A percentile compares a stretch with the other conserved stretches of the same genome.
These are phyloP conservation scores for Phytophthora cactorum DNA, from an alignment of 352 stramenopile genomes.

Conservation along the genomic window DNA sequence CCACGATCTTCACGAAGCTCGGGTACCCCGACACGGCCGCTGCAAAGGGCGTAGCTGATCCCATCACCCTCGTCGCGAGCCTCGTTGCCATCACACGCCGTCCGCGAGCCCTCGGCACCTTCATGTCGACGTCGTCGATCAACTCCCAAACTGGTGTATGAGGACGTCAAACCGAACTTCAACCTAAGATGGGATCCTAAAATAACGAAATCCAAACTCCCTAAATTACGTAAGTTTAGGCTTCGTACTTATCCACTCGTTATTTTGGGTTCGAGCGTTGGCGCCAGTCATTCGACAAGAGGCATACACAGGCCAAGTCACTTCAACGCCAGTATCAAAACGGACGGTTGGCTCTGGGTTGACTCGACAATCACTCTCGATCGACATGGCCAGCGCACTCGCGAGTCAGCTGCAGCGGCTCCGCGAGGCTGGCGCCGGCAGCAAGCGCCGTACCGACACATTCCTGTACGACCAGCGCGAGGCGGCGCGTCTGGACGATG, in stretches of 20 bases:
- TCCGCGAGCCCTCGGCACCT: conserved; percentile 9
- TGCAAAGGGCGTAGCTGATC: conserved; percentile 1
- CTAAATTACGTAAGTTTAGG: not conserved
- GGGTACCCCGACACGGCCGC: conserved; percentile 51
- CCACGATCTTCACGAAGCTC: conserved; percentile 90
- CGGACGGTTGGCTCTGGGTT: conserved; percentile 28
- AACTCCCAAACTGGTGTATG: not conserved
- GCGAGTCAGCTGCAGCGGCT: conserved; percentile 84
- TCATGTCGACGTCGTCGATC: conserved; percentile 6
- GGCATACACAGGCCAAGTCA: conserved; percentile 39
- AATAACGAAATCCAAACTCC: not conserved
- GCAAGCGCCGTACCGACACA: conserved; percentile 81
- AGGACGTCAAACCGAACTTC: conserved; percentile 25
- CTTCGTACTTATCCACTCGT: not conserved
- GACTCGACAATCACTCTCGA: conserved; percentile 23
- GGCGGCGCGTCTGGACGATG: conserved; percentile 80
- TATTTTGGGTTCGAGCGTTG: conserved; percentile 21
- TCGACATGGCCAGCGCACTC: conserved; percentile 66
- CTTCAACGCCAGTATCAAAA: conserved; percentile 30
- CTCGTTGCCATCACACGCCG: conserved; percentile 9
- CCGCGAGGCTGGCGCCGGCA: conserved; percentile 75
- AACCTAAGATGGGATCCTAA: conserved; percentile 7
- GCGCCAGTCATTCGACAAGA: conserved; percentile 38
- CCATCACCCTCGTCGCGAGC: conserved; percentile 15
- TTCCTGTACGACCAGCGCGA: conserved; percentile 89